A percentile compares a stretch with the other conserved stretches of the same genome.
Conservation (phyloP, 2,329 filamentous ascomycete genomes). For the Colletotrichum kahawae region DNA sequence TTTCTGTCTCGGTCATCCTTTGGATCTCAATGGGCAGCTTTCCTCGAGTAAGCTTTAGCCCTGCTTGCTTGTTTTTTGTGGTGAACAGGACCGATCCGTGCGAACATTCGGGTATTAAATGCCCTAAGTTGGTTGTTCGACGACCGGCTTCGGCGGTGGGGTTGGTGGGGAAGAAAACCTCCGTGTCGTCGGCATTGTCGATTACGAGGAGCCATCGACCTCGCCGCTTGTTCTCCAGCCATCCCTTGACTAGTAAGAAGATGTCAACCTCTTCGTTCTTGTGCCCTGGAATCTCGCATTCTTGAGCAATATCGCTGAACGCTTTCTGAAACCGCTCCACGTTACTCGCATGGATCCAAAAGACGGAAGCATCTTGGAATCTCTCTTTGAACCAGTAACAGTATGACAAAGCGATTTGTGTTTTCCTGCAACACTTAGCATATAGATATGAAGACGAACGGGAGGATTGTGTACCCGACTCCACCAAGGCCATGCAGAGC, state of each 20-base stretch:
- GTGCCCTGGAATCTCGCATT: constrained; percentile 28
- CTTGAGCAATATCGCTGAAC: constrained; percentile 29
- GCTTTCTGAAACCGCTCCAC: constrained; percentile 31
- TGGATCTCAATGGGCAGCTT: constrained; percentile 27
- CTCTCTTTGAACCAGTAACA: constrained; percentile 26
- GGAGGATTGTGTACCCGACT: not conserved
- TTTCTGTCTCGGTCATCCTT: constrained; percentile 32
- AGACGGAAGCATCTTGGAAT: constrained; percentile 30
- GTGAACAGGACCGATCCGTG: constrained; percentile 37
- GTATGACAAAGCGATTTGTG: constrained; percentile 36
- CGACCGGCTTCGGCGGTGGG: accelerated
- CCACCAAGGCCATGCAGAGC: not conserved
- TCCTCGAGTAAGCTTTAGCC: constrained; percentile 26
- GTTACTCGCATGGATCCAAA: constrained; percentile 39
- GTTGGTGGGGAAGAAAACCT: not conserved
- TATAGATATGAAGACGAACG: accelerated
- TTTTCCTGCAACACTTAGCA: constrained; percentile 31
- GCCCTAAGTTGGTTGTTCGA: constrained; percentile 9
- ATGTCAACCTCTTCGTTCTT: constrained; percentile 13
- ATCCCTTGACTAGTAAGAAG: constrained; percentile 29
- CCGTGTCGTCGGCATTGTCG: constrained; percentile 23
- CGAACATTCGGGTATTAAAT: constrained; percentile 31
- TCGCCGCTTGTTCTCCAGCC: constrained; percentile 27
- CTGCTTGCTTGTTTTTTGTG: constrained; percentile 37
- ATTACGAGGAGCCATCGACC: constrained; percentile 24